A percentile compares a stretch with the other conserved stretches of the same genome.
Conservation (phyloP, 1,139 yeast genomes). For the Arxiozyma telluris region DNA sequence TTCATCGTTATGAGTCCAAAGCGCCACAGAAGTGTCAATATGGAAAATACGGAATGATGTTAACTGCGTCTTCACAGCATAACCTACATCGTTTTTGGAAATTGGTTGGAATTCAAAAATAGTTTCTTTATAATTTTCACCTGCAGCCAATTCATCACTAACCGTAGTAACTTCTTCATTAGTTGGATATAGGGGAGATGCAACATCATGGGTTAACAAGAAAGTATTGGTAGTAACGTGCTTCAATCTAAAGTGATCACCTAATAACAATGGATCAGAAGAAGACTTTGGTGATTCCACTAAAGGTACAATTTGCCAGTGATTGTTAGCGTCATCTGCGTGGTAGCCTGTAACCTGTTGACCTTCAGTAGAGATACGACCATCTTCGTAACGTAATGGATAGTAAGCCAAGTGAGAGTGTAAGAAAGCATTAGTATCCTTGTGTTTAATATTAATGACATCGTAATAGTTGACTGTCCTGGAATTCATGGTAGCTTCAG, state of each 20-base stretch:
- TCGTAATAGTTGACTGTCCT: slow-evolving; percentile 70
- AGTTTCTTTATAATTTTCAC: slow-evolving; percentile 61
- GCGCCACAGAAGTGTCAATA: slow-evolving; percentile 77
- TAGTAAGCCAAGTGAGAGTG: slow-evolving; percentile 72
- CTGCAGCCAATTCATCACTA: slow-evolving; percentile 47
- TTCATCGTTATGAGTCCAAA: slow-evolving; percentile 89
- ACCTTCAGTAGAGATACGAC: slow-evolving; percentile 88
- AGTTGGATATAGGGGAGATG: slow-evolving; percentile 86
- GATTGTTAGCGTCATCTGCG: slow-evolving; percentile 55
- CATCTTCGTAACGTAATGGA: slow-evolving; percentile 93
- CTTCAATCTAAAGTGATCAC: slow-evolving; percentile 67
- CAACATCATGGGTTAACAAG: slow-evolving; percentile 88
- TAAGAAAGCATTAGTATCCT: slow-evolving; percentile 61
- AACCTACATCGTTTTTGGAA: slow-evolving; percentile 42
- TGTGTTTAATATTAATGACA: slow-evolving; percentile 64
- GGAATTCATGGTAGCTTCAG: slow-evolving; percentile 63
- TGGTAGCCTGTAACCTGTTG: slow-evolving; percentile 83
- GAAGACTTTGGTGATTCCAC: slow-evolving; percentile 34
- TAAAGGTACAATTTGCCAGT: slow-evolving; percentile 82
- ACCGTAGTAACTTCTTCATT: slow-evolving; percentile 86
- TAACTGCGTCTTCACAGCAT: slow-evolving; percentile 58
- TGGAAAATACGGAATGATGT: slow-evolving; percentile 65
- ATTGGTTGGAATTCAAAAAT: slow-evolving; percentile 64
- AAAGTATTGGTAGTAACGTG: slow-evolving; percentile 76
- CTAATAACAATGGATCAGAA: slow-evolving; percentile 45